Evolutionary conservation across 2,329 filamentous ascomycete species (phyloP), one percentile per base, ranked within the genome.

Genomic region (Ophioceras dolichostomum): DNA sequence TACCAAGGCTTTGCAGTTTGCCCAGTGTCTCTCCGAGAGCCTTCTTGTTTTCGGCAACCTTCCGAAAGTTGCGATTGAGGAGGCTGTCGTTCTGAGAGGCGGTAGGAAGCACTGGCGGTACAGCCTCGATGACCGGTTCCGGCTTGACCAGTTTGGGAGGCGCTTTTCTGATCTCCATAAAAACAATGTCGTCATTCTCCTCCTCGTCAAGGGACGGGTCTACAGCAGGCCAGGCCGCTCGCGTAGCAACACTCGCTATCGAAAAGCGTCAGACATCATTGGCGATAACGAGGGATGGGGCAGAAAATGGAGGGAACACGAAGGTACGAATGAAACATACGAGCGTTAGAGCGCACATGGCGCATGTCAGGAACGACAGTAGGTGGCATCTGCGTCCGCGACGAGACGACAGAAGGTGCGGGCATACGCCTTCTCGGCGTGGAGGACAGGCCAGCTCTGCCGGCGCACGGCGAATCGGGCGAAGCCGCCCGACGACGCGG

Each of bases 1-100:
- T 76, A 0, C 82, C 83, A 0, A 89, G 67, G 5, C 77, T 68
- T 36, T 84, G 75, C 0, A 94, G 68, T 34, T 80, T 72, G 3
- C 73, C 73, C 0, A 86, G 68, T 0, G 73, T 73, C 33, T 81
- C 67, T 2, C 85, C 78, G 34, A 78, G 73, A 0, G 70, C 65
- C 36, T 80, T 81, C 1, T 81, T 59, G 32, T 74, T 67, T n/a
- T 67, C 63, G 0, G 76, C 77, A 4, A 86, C 73, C 19, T 20
- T 30, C 28, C 26, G 26, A 14, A 37, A 37, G 17, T 37, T 37
- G 14, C 36, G 36, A 19, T 31, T 32, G 5, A 37, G 36, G 13
- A 37, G 13, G 14, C 26, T 31, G 30, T 37, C 29, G n/a, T 22
- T 26, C 22, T 12, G 8, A 21, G 21, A 20, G 10, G 32, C n/a